Conservation (phyloP, 2,329 filamentous ascomycete genomes). For the Pseudocercospora ulei region DNA sequence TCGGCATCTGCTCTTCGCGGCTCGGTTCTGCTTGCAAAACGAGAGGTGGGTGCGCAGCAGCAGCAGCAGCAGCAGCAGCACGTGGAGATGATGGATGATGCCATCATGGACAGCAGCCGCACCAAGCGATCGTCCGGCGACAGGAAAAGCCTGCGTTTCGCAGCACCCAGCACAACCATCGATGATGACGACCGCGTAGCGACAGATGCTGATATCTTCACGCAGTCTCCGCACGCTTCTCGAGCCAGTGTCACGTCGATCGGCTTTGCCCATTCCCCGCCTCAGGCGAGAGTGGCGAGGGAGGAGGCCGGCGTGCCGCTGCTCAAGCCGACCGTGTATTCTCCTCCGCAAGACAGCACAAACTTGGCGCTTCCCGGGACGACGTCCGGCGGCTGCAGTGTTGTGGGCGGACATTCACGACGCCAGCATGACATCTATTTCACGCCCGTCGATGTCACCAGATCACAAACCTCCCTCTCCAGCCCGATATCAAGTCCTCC, state of each 20-base stretch:
- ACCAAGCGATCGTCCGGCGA: constrained; percentile 10
- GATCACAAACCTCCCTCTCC: constrained; percentile 21
- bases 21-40: neutral
- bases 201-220: constrained; percentile 18
- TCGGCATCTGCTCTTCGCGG: constrained; percentile 6
- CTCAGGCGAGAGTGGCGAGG: constrained; percentile 6
- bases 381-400: constrained; percentile 13
- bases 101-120: constrained; percentile 9
- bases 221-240: constrained; percentile 18
- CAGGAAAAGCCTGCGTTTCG: constrained; percentile 16
- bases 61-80: neutral
- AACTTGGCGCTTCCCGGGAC: constrained; percentile 3
- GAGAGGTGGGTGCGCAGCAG: neutral
- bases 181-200: constrained; percentile 4
- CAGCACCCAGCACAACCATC: constrained; percentile 14
- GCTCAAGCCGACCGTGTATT: constrained; percentile 14
- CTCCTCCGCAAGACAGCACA: constrained; percentile 8
- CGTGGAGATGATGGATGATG: constrained; percentile 10
- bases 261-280: constrained; percentile 10
- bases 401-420: constrained; percentile 10
- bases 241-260: constrained; percentile 13
- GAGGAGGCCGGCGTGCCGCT: constrained; percentile 6
- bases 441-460: constrained; percentile 23
- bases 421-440: constrained; percentile 25
- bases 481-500: constrained; percentile 24